These are phyloP conservation scores for Trypanosomatidae sp. DNA, from an alignment of 208 protist genomes.

Conservation along the genomic window DNA sequence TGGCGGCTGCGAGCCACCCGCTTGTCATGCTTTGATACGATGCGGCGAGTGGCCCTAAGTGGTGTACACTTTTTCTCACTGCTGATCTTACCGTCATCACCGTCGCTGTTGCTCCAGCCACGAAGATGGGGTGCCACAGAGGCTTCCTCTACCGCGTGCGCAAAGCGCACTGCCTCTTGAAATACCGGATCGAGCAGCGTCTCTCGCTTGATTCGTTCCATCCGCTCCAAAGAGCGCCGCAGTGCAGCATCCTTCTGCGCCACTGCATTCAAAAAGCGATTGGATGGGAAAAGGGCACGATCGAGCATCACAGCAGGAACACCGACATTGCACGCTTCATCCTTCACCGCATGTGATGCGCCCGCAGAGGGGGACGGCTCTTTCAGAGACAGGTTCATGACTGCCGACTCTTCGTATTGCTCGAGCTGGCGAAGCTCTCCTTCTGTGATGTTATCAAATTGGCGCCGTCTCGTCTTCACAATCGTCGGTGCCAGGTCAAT, in stretches of 20 bases:
- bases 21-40: constrained; percentile 20
- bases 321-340: constrained; percentile 1
- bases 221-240: constrained; percentile 41
- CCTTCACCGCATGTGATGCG: background rate
- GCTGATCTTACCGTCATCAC: background rate
- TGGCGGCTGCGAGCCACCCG: constrained; percentile 14
- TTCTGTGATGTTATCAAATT: constrained; percentile 54
- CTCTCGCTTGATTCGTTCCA: constrained; percentile 78
- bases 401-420: constrained; percentile 48
- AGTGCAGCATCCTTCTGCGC: constrained; percentile 42
- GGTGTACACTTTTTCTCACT: background rate
- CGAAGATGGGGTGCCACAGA: constrained; percentile 40
- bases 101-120: background rate
- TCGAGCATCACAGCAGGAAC: constrained; percentile 40
- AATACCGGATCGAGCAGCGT: constrained; percentile 71
- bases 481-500: constrained; percentile 63
- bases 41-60: background rate
- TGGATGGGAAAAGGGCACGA: constrained; percentile 64
- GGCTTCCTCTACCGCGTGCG: constrained; percentile 50
- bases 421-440: constrained; percentile 64
- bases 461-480: constrained; percentile 45
- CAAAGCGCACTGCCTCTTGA: constrained; percentile 64
- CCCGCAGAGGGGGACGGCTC: background rate
- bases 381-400: constrained; percentile 8
- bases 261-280: constrained; percentile 61